A percentile compares a stretch with the other conserved stretches of the same genome.
These are phyloP conservation scores for Clavispora fructus DNA, from an alignment of 805 yeast species.

Conservation along the genomic window DNA sequence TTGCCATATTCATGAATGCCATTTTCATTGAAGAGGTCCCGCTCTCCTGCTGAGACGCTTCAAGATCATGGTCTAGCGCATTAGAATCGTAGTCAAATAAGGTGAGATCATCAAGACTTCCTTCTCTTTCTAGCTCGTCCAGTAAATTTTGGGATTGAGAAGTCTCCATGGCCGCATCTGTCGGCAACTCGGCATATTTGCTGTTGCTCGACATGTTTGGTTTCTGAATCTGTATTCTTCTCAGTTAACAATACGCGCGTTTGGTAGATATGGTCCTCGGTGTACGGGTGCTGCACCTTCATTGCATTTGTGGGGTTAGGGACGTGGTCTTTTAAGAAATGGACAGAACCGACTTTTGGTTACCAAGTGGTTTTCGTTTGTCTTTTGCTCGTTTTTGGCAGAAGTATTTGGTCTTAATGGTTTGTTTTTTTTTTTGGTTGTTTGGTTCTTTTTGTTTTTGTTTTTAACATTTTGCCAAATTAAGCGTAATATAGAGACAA, in stretches of 20 bases:
- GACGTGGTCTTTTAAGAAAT: no score
- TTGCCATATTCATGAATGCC: conserved; percentile 98
- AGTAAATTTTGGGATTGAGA: neutral
- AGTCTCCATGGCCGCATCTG: neutral
- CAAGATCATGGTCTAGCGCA: neutral
- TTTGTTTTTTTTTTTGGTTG: no score
- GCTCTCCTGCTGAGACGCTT: neutral
- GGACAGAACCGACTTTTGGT: no score
- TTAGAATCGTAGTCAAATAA: conserved; percentile 1
- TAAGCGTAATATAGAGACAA: no score
- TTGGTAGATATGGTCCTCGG: no score
- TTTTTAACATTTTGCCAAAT: no score
- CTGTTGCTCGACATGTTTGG: neutral
- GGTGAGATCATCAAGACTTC: neutral
- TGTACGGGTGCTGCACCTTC: neutral
- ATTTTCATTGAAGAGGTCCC: conserved; percentile 51
- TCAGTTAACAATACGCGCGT: no score
- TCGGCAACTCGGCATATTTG: neutral
- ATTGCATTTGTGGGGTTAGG: no score
- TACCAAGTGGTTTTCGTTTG: no score
- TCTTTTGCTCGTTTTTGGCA: no score
- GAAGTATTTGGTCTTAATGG: no score
- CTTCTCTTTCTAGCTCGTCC: neutral
- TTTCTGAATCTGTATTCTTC: neutral
- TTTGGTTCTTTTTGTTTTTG: no score